Evolutionary conservation across 305 asterid species (phyloP), one percentile per base, ranked within the genome.

Genomic region (Salvia sclarea): DNA sequence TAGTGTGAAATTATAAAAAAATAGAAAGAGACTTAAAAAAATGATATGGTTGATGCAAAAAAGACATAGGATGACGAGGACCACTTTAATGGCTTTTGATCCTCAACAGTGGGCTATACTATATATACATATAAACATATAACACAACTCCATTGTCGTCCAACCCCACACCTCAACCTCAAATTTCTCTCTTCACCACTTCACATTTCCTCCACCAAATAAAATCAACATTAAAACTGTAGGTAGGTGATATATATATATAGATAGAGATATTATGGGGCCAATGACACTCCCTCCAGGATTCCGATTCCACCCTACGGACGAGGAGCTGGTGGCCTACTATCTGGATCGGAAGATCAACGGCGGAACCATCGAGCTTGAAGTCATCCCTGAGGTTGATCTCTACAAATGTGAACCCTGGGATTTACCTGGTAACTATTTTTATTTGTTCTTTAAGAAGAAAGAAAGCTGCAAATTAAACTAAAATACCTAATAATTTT

Each of bases 401-500:
- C 88, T 87, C 62, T 87, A 87, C 83, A 87, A 87, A 83, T 87
- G 84, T 64, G 94, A 87, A 55, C 94, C 94, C 0, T 85, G 94
- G 94, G 94, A 87, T 81, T 85, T 87, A 53, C 94, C 94, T 0
- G 87, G 91, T 87, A 75, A 37, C 5, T 2, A 25, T 2, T 1
- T 1, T 25, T 25, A 25, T 25, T 1, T 25, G n/a, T n/a, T n/a
- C n/a, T n/a, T n/a, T n/a, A n/a, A n/a, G n/a, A n/a, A n/a, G n/a
- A n/a, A n/a, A n/a, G n/a, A n/a, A n/a, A n/a, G n/a, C n/a, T n/a
- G n/a, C n/a, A n/a, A n/a, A n/a, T n/a, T n/a, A n/a, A n/a, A n/a
- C n/a, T n/a, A n/a, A n/a, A n/a, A n/a, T n/a, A n/a, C n/a, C n/a
- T n/a, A n/a, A n/a, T n/a, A n/a, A n/a, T n/a, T n/a, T n/a, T n/a